Conservation (phyloP, 2,329 filamentous ascomycete species). For the Stachybotrys chartarum region DNA sequence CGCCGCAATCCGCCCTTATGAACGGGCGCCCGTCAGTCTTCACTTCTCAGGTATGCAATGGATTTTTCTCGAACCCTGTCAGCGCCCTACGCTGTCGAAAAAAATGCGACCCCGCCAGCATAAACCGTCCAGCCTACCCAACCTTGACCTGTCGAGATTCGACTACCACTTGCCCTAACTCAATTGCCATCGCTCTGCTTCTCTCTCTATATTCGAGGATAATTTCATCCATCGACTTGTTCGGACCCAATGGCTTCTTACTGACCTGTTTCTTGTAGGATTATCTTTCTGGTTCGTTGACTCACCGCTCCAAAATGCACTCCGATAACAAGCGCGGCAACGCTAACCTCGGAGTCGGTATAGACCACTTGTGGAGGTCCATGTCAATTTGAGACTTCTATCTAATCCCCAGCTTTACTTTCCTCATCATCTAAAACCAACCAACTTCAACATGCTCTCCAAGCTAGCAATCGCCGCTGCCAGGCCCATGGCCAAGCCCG, state of each 20-base stretch:
- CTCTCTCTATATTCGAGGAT: not conserved
- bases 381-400: slow-evolving; percentile 16
- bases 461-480: slow-evolving; percentile 45
- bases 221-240: not conserved
- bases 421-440: slow-evolving; percentile 4
- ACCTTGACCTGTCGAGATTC: not conserved
- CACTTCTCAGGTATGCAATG: slow-evolving; percentile 67
- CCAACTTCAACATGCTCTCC: slow-evolving; percentile 47
- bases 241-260: slow-evolving; percentile 15
- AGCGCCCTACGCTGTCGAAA: too few species aligned
- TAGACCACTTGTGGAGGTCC: slow-evolving; percentile 37
- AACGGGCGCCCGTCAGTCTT: slow-evolving; percentile 78
- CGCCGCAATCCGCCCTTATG: slow-evolving; percentile 63
- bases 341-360: slow-evolving; percentile 9
- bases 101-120: not conserved
- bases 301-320: slow-evolving; percentile 30
- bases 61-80: not conserved
- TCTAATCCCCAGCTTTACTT: not conserved
- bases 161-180: not conserved
- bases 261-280: slow-evolving; percentile 48
- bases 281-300: slow-evolving; percentile 67
- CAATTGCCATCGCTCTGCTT: not conserved
- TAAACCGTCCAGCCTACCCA: not conserved
- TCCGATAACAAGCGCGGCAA: slow-evolving; percentile 6
- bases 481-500: slow-evolving; percentile 43